A percentile compares a stretch with the other conserved stretches of the same genome.
These are phyloP conservation scores for Lecanoromycetidae sp. DNA, from an alignment of 2,329 filamentous ascomycete genomes.

Conservation along the genomic window DNA sequence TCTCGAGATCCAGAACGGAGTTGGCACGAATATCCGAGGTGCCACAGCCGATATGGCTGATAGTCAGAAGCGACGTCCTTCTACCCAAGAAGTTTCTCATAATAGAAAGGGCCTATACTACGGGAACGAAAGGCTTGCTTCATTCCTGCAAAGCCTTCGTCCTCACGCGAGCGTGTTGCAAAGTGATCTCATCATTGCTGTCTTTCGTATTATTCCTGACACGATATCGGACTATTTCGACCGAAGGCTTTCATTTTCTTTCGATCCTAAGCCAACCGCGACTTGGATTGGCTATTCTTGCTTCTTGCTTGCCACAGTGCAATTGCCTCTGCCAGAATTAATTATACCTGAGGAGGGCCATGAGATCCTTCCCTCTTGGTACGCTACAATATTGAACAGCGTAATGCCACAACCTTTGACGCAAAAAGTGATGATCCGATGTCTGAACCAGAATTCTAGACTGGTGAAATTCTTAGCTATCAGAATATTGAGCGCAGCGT, in stretches of 20 bases:
- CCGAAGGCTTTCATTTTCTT: conserved; percentile 65
- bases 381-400: conserved; percentile 68
- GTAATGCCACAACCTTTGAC: conserved; percentile 73
- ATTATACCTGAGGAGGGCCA: neutral
- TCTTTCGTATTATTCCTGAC: conserved; percentile 74
- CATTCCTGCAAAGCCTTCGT: conserved; percentile 65
- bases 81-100: too few relatives aligned
- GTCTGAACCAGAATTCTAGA: conserved; percentile 63
- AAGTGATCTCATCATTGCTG: conserved; percentile 64
- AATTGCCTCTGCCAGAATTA: conserved; percentile 54
- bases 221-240: conserved; percentile 79
- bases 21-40: conserved; percentile 53
- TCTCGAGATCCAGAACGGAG: conserved; percentile 63
- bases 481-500: conserved; percentile 62
- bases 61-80: too few relatives aligned
- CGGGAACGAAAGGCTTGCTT: neutral
- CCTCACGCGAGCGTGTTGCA: conserved; percentile 75
- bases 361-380: conserved; percentile 54
- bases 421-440: conserved; percentile 66
- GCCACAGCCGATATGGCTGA: neutral
- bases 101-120: too few relatives aligned
- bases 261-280: conserved; percentile 82
- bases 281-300: conserved; percentile 93
- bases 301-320: conserved; percentile 71
- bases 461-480: conserved; percentile 76